phyloP scores from a whole-genome alignment of 306 rosid species.

The Sicyos baderoa region DNA sequence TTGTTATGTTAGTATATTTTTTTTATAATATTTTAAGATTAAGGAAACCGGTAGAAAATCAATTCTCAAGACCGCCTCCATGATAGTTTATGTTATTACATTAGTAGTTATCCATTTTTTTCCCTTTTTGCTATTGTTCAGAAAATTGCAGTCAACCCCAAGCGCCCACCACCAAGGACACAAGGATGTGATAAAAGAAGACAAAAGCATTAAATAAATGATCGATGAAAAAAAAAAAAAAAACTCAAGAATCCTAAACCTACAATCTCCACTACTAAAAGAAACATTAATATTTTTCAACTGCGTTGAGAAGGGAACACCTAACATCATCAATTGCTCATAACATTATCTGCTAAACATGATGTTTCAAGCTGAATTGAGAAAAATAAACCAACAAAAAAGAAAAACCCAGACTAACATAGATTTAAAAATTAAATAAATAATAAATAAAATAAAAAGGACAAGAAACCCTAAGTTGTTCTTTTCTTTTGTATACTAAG shows the following conservation, averaged over 20 bases:
- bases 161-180: neutral
- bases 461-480: neutral
- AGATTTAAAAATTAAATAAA: no score
- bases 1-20: no score
- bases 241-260: neutral
- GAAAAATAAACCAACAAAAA: neutral
- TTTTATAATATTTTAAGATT: no score
- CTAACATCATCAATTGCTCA: neutral
- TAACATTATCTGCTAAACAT: neutral
- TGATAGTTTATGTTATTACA: no score
- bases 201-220: neutral
- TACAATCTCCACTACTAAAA: neutral
- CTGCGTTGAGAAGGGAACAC: neutral
- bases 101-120: no score
- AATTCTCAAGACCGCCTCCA: no score
- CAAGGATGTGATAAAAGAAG: neutral
- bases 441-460: no score
- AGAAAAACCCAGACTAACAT: neutral
- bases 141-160: neutral
- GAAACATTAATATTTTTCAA: neutral
- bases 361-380: neutral
- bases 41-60: no score
- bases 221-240: neutral
- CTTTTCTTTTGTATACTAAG: neutral
- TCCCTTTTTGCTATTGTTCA: neutral